Conservation (phyloP, 129 eudicot genomes). For the Flaveria sonorensis region DNA sequence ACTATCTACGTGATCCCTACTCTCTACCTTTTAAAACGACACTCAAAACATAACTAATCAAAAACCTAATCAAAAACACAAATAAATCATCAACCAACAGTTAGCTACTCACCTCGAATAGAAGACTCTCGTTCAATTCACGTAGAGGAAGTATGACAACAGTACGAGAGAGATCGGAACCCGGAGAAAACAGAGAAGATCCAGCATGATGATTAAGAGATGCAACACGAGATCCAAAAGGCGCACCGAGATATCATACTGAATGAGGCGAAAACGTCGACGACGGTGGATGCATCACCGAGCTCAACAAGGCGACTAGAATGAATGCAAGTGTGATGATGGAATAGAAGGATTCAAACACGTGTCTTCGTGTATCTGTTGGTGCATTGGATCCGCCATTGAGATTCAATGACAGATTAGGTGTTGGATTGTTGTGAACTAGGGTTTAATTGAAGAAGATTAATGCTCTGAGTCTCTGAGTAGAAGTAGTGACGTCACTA, state of each 20-base stretch:
- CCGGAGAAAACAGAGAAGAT: conserved; percentile 59
- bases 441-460: conserved; percentile 32
- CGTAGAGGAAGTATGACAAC: conserved; percentile 78
- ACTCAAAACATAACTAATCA: no score
- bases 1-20: no score
- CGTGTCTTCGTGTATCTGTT: conserved; percentile 17
- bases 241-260: conserved; percentile 91
- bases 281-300: conserved; percentile 85
- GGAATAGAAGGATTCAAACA: conserved; percentile 48
- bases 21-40: no score
- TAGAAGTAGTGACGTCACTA: conserved; percentile 27
- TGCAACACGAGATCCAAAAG: conserved; percentile 85
- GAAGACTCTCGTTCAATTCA: conserved; percentile 60
- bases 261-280: conserved; percentile 87
- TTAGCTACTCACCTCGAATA: conserved; percentile 49
- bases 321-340: conserved; percentile 51
- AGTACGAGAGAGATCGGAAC: conserved; percentile 79
- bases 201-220: conserved; percentile 83
- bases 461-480: background rate
- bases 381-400: conserved; percentile 42
- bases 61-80: no score
- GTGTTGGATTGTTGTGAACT: conserved; percentile 25
- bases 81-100: background rate
- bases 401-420: conserved; percentile 24
- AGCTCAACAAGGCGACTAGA: conserved; percentile 62